Base-by-base conservation (phyloP, 768 basidiomycete genomes). In the Infundibulicybe gibba region DNA sequence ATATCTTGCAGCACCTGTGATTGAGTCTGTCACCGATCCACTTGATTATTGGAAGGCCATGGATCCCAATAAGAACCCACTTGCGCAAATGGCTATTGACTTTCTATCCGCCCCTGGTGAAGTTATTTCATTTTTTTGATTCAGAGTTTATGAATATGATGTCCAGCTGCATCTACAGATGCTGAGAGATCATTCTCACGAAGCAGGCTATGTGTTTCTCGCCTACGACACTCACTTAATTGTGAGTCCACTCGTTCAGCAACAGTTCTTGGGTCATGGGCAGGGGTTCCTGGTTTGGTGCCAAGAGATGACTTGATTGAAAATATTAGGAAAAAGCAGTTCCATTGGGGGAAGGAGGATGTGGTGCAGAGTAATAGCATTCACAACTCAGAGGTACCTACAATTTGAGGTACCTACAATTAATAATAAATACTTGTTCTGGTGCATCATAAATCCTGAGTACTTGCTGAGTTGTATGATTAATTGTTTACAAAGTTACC, bases 161-260 rank as follows among this genome's bases (percentile, higher is more conserved):
- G 40, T 39, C 9, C 50, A 66, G 63, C 58, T 0, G 57, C 48
- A 0, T 65, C 63, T 3, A 60, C 58, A 14, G 58, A 63, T 45
- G 60, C 61, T 32, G 61, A 67, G 43, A 50, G 54, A 8, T 53
- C 59, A 2, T 67, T 67, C 48, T 65, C 59, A 6, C 41, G 45
- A 9, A 60, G 65, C 30, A 59, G 60, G 3, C 54, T 67, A 0
- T 58, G 54, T 1, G 59, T 64, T 4, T 64, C 59, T 6, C 60
- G 59, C 31, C 52, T 59, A 35, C 46, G 50, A 0, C 62, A 63
- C 45, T 53, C 60, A 0, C 51, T 67, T 5, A 53, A 54, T 4
- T 60, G 65, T 41, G 49, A 52, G 5, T 63, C 61, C 0, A 50
- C 55, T 0, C 45, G 53, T 2, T 54, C 61, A 1, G 45, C 53